Base-by-base conservation (phyloP, 441 rosid species). In the Flueggea neowawraea region DNA sequence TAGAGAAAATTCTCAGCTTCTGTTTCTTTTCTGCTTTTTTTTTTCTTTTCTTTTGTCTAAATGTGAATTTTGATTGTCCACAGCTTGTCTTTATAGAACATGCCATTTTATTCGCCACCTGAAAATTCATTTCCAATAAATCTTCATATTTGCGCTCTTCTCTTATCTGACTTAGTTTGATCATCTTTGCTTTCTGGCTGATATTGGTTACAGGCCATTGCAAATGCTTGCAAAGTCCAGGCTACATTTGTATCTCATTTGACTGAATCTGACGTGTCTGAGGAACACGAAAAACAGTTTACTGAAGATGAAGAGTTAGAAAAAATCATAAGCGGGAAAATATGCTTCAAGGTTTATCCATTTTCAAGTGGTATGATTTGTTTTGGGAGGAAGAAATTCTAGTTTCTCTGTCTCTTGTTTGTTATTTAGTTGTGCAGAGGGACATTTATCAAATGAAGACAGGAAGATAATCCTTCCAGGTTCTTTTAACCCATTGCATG, bases 401-500 rank as follows among this genome's bases (percentile, higher is more conserved):
- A 16, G 17, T 53, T 39, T 7, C 41, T 16, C 16, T 67, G 58
- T 28, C 12, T 17, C 52, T 47, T 54, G 54, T 66, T 41, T 47
- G 53, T 65, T 63, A 51, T 44, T 52, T 66, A 67, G 48, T 66
- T 73, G 75, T 70, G 75, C 75, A 79, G 95, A 63, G 67, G 58
- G 80, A 22, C 65, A 63, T 62, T 32, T 39, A 44, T 61, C 54
- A 9, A 77, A 74, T 67, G 75, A 69, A 55, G 83, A 84, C 45
- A 84, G 92, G 72, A 95, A 86, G 80, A 75, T 95, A 65, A 86
- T 91, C 70, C 83, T 88, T 52, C 66, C 97, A 69, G 99, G 98
- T 68, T 89, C 97, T 31, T 95, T 95, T 77, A 88, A 95, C 61
- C 98, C 98, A 11, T 76, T 91, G 72, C 99, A 95, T 54, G 86